These are phyloP conservation scores for Candida corydali DNA, from an alignment of 805 yeast genomes.

Conservation along the genomic window DNA sequence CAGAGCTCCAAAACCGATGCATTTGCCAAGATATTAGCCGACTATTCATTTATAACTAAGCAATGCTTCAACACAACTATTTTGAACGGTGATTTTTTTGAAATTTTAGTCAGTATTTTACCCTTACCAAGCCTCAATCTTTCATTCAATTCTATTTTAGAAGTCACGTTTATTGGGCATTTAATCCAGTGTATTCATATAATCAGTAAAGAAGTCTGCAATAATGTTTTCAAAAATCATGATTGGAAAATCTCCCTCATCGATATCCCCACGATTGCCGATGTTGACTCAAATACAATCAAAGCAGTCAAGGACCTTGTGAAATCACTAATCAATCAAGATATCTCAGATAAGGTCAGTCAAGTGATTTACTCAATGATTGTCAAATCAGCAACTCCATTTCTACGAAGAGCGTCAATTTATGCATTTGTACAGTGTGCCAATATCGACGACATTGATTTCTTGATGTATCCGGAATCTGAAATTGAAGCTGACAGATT, in stretches of 20 bases:
- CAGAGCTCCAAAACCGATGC: constrained; percentile 24
- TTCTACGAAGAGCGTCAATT: constrained; percentile 58
- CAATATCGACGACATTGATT: constrained; percentile 28
- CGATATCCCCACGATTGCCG: constrained; percentile 34
- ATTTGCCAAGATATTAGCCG: constrained; percentile 30
- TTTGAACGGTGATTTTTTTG: constrained; percentile 49
- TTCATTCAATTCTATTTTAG: constrained; percentile 44
- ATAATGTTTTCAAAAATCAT: constrained; percentile 21
- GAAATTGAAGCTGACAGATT: constrained; percentile 52
- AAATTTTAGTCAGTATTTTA: constrained; percentile 43
- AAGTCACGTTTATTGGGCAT: constrained; percentile 48
- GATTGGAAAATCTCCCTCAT: constrained; percentile 20
- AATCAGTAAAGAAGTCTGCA: constrained; percentile 22
- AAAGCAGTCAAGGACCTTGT: constrained; percentile 19
- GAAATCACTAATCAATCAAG: constrained; percentile 13
- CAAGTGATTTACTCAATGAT: constrained; percentile 49
- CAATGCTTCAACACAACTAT: constrained; percentile 30
- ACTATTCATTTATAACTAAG: constrained; percentile 28
- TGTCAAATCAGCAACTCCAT: constrained; percentile 57
- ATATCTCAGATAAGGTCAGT: constrained; percentile 25
- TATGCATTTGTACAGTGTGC: constrained; percentile 54
- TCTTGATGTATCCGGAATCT: constrained; percentile 13
- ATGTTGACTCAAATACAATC: constrained; percentile 19
- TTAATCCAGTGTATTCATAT: constrained; percentile 43
- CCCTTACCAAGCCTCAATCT: constrained; percentile 46